Evolutionary conservation across 208 protist genomes (phyloP).

Genomic region (Phytomonas francai): DNA sequence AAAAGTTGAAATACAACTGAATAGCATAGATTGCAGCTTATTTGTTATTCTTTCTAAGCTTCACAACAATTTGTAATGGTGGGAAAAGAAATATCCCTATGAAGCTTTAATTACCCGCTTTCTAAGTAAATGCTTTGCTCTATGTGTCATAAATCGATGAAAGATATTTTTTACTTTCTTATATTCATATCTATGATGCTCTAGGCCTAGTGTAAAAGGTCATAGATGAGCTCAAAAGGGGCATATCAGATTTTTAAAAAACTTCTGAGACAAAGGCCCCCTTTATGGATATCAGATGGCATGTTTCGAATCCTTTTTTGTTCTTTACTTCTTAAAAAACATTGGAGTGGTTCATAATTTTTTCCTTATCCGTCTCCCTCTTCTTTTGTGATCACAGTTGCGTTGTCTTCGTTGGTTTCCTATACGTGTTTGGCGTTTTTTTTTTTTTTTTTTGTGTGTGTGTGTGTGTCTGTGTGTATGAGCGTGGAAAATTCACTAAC

Average conservation of each 20-base stretch:
- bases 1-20: background rate
- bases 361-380: background rate
- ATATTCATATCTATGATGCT: background rate
- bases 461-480: conserved; percentile 9
- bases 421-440: background rate
- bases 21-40: background rate
- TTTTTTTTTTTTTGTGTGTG: conserved; percentile 7
- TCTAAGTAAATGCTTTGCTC: background rate
- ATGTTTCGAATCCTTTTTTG: background rate
- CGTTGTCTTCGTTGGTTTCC: background rate
- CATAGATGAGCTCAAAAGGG: background rate
- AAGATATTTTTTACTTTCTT: background rate
- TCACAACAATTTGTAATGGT: background rate
- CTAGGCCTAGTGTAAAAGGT: background rate
- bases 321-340: background rate
- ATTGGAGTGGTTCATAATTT: background rate
- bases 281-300: background rate
- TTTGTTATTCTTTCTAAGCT: background rate
- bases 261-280: background rate
- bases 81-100: background rate
- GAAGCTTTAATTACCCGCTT: background rate
- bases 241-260: background rate
- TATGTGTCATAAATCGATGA: background rate
- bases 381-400: conserved; percentile 9
- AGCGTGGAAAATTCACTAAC: conserved; percentile 2